A percentile compares a stretch with the other conserved stretches of the same genome.
Evolutionary conservation across 2,329 filamentous ascomycete genomes (phyloP).

Genomic region (Stachybotrys echinatus): DNA sequence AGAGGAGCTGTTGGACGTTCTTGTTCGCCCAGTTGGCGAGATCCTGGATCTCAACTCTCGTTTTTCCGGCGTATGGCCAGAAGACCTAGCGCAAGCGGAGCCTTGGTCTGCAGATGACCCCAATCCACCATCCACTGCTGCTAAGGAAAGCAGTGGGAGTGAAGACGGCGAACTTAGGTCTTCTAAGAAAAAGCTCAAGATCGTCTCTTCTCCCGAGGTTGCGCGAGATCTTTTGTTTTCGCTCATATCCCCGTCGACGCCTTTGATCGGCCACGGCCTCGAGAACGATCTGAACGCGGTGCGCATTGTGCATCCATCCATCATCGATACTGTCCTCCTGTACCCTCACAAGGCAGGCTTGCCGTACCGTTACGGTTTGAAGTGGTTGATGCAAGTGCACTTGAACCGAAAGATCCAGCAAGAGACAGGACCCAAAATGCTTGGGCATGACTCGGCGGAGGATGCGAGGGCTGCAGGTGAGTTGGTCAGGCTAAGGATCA

Average conservation of each 20-base stretch:
- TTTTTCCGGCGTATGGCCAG: slow-evolving; percentile 79
- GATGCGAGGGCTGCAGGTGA: slow-evolving; percentile 88
- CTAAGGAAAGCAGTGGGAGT: slow-evolving; percentile 12
- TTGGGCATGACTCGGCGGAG: slow-evolving; percentile 87
- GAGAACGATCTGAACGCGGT: slow-evolving; percentile 91
- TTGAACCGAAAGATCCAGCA: slow-evolving; percentile 76
- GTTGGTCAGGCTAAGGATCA: slow-evolving; percentile 67
- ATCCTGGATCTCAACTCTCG: slow-evolving; percentile 87
- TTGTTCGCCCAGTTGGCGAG: slow-evolving; percentile 79
- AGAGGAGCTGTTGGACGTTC: slow-evolving; percentile 70
- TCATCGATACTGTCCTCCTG: slow-evolving; percentile 81
- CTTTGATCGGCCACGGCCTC: slow-evolving; percentile 85
- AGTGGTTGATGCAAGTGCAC: slow-evolving; percentile 62
- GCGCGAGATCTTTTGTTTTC: slow-evolving; percentile 76
- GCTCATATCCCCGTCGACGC: slow-evolving; percentile 69
- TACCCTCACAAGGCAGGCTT: slow-evolving; percentile 75
- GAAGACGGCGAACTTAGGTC: slow-evolving; percentile 20
- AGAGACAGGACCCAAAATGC: slow-evolving; percentile 41
- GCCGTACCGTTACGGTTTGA: slow-evolving; percentile 74
- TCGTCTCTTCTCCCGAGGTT: slow-evolving; percentile 68
- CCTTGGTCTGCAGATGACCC: slow-evolving; percentile 37
- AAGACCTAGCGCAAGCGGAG: slow-evolving; percentile 67
- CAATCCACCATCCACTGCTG: slow-evolving; percentile 16
- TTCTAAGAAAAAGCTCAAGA: slow-evolving; percentile 48
- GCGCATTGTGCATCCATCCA: slow-evolving; percentile 75